Evolutionary conservation across 495 filamentous ascomycete genomes (phyloP).

Genomic region (Talaromyces thailandensis): DNA sequence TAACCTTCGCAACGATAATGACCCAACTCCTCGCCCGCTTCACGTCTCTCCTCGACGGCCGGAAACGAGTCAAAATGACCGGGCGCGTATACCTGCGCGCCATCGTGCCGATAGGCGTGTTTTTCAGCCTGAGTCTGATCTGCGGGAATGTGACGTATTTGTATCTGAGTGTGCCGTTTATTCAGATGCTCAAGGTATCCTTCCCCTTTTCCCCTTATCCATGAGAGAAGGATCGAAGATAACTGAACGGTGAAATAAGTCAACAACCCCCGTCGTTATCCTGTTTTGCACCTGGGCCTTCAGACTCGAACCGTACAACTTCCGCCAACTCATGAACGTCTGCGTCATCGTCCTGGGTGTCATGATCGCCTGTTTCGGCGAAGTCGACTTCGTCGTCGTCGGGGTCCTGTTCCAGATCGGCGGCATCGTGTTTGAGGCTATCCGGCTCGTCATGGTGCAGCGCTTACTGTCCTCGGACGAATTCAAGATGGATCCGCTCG

Average conservation of each 20-base stretch:
- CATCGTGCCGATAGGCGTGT: slow-evolving; percentile 65
- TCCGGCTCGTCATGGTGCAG: slow-evolving; percentile 72
- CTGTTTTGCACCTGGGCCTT: slow-evolving; percentile 59
- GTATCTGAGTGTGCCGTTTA: slow-evolving; percentile 68
- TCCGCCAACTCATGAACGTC: slow-evolving; percentile 56
- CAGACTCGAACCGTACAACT: slow-evolving; percentile 49
- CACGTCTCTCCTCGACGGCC: slow-evolving; percentile 57
- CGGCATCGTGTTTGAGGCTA: slow-evolving; percentile 65
- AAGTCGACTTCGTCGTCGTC: slow-evolving; percentile 60
- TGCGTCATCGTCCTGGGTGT: slow-evolving; percentile 68
- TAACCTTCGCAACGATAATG: slow-evolving; percentile 61
- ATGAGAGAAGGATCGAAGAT: background rate
- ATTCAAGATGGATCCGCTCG: slow-evolving; percentile 75
- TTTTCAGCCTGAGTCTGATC: slow-evolving; percentile 64
- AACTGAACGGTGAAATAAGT: too few relatives aligned
- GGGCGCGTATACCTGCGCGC: slow-evolving; percentile 56
- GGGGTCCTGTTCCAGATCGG: slow-evolving; percentile 65
- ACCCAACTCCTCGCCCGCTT: slow-evolving; percentile 65
- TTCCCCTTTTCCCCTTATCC: background rate
- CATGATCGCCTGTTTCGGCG: slow-evolving; percentile 62
- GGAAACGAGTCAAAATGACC: slow-evolving; percentile 61
- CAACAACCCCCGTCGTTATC: slow-evolving; percentile 59
- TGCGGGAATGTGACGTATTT: slow-evolving; percentile 68
- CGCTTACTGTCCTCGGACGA: slow-evolving; percentile 57
- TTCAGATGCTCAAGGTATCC: slow-evolving; percentile 72